These are phyloP conservation scores for Trichoderma gracile DNA, from an alignment of 2,329 filamentous ascomycete species.

Conservation along the genomic window DNA sequence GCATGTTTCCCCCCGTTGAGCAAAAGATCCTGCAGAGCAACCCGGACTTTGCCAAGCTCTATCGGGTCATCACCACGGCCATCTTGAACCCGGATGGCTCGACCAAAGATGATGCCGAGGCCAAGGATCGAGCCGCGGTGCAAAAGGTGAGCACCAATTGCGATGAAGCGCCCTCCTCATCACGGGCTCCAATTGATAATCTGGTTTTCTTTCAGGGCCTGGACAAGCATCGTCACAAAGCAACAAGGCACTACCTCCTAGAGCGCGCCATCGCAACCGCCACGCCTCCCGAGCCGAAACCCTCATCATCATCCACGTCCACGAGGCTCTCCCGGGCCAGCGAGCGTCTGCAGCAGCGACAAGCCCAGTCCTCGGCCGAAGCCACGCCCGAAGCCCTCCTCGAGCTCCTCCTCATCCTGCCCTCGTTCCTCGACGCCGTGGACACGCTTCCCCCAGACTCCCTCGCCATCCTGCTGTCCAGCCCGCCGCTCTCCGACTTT, in stretches of 20 bases:
- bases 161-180: neutral
- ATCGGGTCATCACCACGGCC: conserved; percentile 54
- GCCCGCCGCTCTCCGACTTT: conserved; percentile 52
- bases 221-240: conserved; percentile 48
- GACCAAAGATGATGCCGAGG: conserved; percentile 52
- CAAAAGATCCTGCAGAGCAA: conserved; percentile 55
- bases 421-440: conserved; percentile 46
- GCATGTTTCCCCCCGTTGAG: conserved; percentile 62
- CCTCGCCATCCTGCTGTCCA: conserved; percentile 49
- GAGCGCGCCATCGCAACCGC: conserved; percentile 51
- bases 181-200: neutral
- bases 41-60: conserved; percentile 61
- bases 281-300: conserved; percentile 36
- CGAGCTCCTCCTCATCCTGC: conserved; percentile 58
- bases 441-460: conserved; percentile 41
- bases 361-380: conserved; percentile 26
- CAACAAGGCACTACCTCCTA: conserved; percentile 54
- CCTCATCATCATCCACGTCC: conserved; percentile 25
- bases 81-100: conserved; percentile 60
- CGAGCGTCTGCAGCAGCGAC: conserved; percentile 28
- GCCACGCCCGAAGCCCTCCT: conserved; percentile 48
- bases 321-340: conserved; percentile 22
- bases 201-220: conserved; percentile 46
- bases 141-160: conserved; percentile 46
- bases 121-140: conserved; percentile 52